phyloP scores from a whole-genome alignment of 176 grass and related monocot genomes.

The Chloris gayana region DNA sequence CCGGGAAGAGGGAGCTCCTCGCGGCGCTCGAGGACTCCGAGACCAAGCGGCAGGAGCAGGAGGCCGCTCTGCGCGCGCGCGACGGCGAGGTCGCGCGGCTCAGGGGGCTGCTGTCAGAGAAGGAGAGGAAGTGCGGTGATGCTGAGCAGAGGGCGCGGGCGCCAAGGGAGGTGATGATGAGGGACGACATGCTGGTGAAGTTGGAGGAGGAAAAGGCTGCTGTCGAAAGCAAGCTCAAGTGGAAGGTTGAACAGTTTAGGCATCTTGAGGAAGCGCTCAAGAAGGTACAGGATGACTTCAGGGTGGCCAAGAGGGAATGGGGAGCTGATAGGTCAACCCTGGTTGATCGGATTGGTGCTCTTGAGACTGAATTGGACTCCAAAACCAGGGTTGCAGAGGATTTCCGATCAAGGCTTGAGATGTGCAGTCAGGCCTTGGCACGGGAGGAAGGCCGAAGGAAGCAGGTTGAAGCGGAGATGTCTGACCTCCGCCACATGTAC shows the following conservation, averaged over 20 bases:
- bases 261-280: conserved; percentile 83
- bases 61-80: conserved; percentile 30
- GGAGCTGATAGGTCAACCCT: conserved; percentile 56
- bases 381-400: conserved; percentile 61
- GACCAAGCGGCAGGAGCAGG: conserved; percentile 49
- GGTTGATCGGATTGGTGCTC: conserved; percentile 51
- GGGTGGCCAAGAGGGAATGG: conserved; percentile 56
- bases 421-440: conserved; percentile 75
- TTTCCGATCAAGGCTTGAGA: conserved; percentile 55
- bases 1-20: conserved; percentile 50
- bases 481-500: conserved; percentile 51
- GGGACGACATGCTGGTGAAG: conserved; percentile 59
- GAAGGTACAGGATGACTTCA: conserved; percentile 66
- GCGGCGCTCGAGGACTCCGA: conserved; percentile 68
- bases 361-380: conserved; percentile 58
- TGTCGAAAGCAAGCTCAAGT: conserved; percentile 65
- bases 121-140: conserved; percentile 58
- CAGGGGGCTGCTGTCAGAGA: conserved; percentile 46
- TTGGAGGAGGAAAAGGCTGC: conserved; percentile 74
- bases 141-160: conserved; percentile 56
- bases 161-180: conserved; percentile 54
- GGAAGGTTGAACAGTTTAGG: conserved; percentile 85
- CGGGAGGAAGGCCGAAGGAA: conserved; percentile 87
- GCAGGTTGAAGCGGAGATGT: conserved; percentile 62
- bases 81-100: conserved; percentile 60